Percentiles rank a stretch among this genome's conserved stretches.
These are phyloP conservation scores for Tagetes erecta DNA, from an alignment of 129 eudicot species.

Conservation along the genomic window DNA sequence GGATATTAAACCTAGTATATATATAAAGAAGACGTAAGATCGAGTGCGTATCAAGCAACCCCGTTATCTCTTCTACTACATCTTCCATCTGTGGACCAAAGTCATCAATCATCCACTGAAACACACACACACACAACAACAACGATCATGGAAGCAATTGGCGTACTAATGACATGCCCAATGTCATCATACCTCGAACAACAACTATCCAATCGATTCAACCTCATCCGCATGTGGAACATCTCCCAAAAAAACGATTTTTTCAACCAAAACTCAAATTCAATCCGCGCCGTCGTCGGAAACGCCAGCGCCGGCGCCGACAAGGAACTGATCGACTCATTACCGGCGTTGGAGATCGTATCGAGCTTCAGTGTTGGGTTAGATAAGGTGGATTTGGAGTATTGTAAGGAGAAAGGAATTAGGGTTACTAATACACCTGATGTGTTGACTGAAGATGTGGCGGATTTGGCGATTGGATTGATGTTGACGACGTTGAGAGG, in stretches of 20 bases:
- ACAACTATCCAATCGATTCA: constrained; percentile 58
- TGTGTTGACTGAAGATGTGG: constrained; percentile 69
- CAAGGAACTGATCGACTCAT: constrained; percentile 49
- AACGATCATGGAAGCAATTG: constrained; percentile 56
- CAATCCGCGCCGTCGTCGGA: constrained; percentile 58
- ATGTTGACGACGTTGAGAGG: constrained; percentile 54
- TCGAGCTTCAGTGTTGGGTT: constrained; percentile 61
- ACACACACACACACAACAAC: background rate
- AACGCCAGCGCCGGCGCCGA: constrained; percentile 51
- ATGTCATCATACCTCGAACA: constrained; percentile 59
- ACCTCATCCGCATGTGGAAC: constrained; percentile 60
- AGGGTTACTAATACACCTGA: constrained; percentile 72
- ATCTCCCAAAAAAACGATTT: constrained; percentile 34
- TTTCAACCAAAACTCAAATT: constrained; percentile 34
- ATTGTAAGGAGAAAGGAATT: constrained; percentile 65
- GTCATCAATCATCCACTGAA: background rate
- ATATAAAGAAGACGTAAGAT: no score
- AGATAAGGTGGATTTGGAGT: constrained; percentile 61
- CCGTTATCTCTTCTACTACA: background rate
- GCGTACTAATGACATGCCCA: constrained; percentile 56
- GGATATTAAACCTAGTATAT: no score
- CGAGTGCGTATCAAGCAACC: background rate
- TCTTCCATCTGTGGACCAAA: constrained; percentile 3
- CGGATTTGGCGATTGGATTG: constrained; percentile 64
- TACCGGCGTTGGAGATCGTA: constrained; percentile 57